Evolutionary conservation across 2,329 filamentous ascomycete genomes (phyloP).

Genomic region (Bipolaris zeicola): DNA sequence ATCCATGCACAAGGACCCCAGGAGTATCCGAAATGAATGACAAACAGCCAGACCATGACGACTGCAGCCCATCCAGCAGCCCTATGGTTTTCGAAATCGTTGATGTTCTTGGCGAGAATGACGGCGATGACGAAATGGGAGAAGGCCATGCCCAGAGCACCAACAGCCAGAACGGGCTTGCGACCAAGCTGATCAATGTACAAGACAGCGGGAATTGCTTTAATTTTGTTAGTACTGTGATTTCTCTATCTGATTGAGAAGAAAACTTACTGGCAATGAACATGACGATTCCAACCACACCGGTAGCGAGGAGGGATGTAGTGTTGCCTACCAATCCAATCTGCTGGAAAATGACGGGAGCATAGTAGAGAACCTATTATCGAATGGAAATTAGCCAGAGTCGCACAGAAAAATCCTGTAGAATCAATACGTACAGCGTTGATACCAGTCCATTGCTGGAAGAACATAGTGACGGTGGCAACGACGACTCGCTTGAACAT

Average conservation of each 20-base stretch:
- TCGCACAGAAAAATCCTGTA: background rate
- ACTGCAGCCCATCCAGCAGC: constrained; percentile 73
- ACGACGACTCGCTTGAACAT: constrained; percentile 72
- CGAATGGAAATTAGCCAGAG: constrained; percentile 24
- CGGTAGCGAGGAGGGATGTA: constrained; percentile 68
- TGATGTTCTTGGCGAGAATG: constrained; percentile 67
- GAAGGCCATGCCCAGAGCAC: constrained; percentile 71
- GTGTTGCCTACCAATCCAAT: constrained; percentile 56
- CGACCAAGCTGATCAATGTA: constrained; percentile 69
- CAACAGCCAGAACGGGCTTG: constrained; percentile 66
- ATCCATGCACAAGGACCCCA: constrained; percentile 80
- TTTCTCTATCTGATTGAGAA: background rate
- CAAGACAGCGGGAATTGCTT: constrained; percentile 63
- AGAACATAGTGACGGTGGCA: constrained; percentile 59
- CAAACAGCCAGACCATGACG: constrained; percentile 74
- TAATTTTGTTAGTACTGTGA: background rate
- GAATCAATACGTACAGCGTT: constrained; percentile 45
- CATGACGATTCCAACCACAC: constrained; percentile 74
- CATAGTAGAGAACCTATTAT: constrained; percentile 54
- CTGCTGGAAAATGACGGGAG: constrained; percentile 56
- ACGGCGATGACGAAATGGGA: constrained; percentile 75
- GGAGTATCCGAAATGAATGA: constrained; percentile 74
- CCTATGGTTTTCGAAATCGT: constrained; percentile 60
- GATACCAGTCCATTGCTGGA: constrained; percentile 60
- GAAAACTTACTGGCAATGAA: constrained; percentile 56